Evolutionary conservation across 2,329 filamentous ascomycete genomes (phyloP).

Genomic region (Arachnomyces sp.): DNA sequence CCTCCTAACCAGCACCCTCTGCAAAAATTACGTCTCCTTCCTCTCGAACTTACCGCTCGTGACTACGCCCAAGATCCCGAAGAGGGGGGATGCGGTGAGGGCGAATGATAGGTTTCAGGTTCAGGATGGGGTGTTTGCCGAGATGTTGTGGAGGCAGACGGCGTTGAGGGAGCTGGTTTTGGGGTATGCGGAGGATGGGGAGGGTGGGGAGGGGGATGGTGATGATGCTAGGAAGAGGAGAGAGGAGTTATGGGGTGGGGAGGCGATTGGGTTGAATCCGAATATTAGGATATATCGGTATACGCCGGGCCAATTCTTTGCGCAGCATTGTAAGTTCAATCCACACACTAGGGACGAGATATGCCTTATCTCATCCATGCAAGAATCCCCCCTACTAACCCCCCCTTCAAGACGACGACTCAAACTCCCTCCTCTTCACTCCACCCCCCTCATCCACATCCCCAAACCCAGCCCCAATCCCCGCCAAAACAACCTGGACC

Average conservation of each 20-base stretch:
- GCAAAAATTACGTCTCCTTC: conserved; percentile 67
- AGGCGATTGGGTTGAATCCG: conserved; percentile 73
- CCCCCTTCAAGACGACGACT: conserved; percentile 65
- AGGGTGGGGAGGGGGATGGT: conserved; percentile 9
- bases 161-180: conserved; percentile 56
- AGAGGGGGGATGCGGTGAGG: conserved; percentile 69
- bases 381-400: neutral
- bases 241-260: conserved; percentile 61
- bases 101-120: conserved; percentile 88
- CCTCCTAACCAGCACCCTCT: conserved; percentile 67
- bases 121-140: conserved; percentile 65
- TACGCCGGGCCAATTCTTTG: conserved; percentile 78
- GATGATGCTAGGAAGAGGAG: conserved; percentile 11
- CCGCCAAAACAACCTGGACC: conserved; percentile 79
- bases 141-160: conserved; percentile 67
- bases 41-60: conserved; percentile 60
- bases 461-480: conserved; percentile 34
- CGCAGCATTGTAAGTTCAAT: conserved; percentile 67
- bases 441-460: conserved; percentile 33
- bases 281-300: conserved; percentile 90
- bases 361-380: neutral
- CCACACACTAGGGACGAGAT: neutral
- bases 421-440: conserved; percentile 59
- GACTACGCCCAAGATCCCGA: conserved; percentile 71
- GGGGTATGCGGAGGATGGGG: conserved; percentile 19